phyloP scores from a whole-genome alignment of 768 basidiomycete genomes.

The Pleurotus ostreatus region DNA sequence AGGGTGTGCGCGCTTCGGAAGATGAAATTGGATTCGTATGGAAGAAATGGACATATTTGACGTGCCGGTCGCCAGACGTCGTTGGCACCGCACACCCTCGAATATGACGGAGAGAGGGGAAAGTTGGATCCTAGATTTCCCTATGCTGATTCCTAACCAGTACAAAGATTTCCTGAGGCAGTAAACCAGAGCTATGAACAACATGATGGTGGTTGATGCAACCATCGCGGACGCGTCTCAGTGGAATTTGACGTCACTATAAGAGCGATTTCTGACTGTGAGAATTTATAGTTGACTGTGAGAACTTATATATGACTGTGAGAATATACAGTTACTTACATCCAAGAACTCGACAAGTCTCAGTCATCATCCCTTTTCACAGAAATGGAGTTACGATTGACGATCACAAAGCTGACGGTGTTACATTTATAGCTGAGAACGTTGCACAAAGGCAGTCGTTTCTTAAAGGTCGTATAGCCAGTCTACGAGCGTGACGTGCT shows the following conservation, averaged over 20 bases:
- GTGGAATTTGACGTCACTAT: too few relatives aligned
- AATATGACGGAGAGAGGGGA: neutral
- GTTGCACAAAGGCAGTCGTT: neutral
- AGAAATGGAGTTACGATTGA: too few relatives aligned
- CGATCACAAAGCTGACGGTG: neutral
- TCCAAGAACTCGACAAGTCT: neutral
- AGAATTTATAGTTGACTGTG: neutral
- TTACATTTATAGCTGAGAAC: neutral
- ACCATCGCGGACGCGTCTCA: too few relatives aligned
- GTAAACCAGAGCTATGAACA: too few relatives aligned
- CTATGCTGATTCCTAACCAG: neutral
- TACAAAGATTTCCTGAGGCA: too few relatives aligned
- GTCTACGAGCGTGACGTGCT: neutral
- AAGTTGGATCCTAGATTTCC: neutral
- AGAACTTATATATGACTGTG: neutral
- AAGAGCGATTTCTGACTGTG: neutral
- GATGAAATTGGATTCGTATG: constrained; percentile 21
- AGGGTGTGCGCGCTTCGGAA: constrained; percentile 23
- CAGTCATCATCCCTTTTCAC: neutral
- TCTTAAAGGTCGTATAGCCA: neutral
- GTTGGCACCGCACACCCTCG: neutral
- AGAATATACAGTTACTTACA: neutral
- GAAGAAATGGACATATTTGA: constrained; percentile 11
- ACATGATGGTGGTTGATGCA: too few relatives aligned
- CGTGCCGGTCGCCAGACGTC: neutral